Evolutionary conservation across 176 grass and related monocot genomes (phyloP), one percentile per base, ranked within the genome.

Genomic region (Oryza glumipatula): DNA sequence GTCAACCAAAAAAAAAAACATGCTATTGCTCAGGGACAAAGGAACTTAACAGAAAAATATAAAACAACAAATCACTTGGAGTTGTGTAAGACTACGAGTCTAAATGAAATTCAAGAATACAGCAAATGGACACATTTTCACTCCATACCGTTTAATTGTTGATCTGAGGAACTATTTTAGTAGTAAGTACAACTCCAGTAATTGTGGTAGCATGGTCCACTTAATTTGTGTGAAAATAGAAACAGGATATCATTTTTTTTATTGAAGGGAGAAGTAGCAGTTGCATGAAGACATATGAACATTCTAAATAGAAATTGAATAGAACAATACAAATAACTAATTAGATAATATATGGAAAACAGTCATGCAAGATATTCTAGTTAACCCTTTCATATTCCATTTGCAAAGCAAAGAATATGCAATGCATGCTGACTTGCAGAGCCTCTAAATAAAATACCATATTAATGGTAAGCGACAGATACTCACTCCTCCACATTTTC

Each of bases 401-500:
- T 70, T 63, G 58, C n/a, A 63, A 63, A 21, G 49, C n/a, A 51
- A 70, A 26, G 9, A 21, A 70, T 24, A 28, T 15, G 8, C 54
- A n/a, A 73, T 0, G 16, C 5, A 67, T 78, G 23, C 16, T 78
- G 23, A 11, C 67, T 22, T 79, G 33, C 35, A 67, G 73, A 41
- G 3, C 9, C 14, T 47, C n/a, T 36, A 74, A 68, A 66, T 30
- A 84, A 67, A 68, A 32, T 36, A 22, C 5, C 56, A 47, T 68
- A 61, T 15, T 24, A 51, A 60, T 76, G 12, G n/a, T 70, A 63
- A 85, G 65, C 11, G 41, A 63, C 9, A 61, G 71, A 48, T 79
- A 94, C 92, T 68, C 81, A 98, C 95, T 98, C 95, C 86, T 95
- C 95, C n/a, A 85, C 69, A 90, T 98, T 98, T 91, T 95, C 95